These are phyloP conservation scores for Fusarium cicatricum DNA, from an alignment of 2,329 filamentous ascomycete species.

Conservation along the genomic window DNA sequence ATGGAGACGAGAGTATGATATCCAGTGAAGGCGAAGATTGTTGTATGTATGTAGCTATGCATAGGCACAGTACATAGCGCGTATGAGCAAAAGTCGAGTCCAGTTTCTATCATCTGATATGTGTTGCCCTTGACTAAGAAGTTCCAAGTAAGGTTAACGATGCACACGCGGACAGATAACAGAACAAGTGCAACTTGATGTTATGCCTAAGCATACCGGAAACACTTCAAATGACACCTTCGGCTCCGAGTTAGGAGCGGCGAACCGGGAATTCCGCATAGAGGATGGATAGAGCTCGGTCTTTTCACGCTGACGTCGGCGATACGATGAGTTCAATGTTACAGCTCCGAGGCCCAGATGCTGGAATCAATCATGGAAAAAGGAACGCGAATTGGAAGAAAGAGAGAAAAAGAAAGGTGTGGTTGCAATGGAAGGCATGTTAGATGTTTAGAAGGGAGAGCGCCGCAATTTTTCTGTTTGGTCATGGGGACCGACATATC, in stretches of 20 bases:
- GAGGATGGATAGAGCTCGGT: not conserved
- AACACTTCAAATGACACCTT: not conserved
- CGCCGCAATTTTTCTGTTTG: conserved; percentile 4
- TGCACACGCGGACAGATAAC: not conserved
- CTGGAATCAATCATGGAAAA: not conserved
- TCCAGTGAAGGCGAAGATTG: not conserved
- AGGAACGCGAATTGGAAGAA: not conserved
- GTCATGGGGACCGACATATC: conserved; percentile 1
- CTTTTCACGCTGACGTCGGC: not conserved
- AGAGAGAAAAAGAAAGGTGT: not conserved
- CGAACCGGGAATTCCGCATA: not conserved
- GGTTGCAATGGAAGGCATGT: not conserved
- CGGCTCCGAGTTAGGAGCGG: conserved; percentile 17
- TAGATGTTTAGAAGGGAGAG: not conserved
- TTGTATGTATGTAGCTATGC: not conserved
- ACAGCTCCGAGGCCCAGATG: not conserved
- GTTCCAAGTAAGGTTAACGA: conserved; percentile 2
- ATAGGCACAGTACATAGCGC: not conserved
- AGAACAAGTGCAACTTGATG: not conserved
- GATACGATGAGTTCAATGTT: not conserved
- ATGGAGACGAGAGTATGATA: conserved; percentile 1
- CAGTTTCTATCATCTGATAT: not conserved
- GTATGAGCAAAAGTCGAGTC: too few relatives aligned
- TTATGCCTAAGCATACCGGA: not conserved
- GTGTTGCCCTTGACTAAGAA: not conserved